Evolutionary conservation across 2,329 filamentous ascomycete species (phyloP).

Genomic region (Pseudogymnoascus pannorum): DNA sequence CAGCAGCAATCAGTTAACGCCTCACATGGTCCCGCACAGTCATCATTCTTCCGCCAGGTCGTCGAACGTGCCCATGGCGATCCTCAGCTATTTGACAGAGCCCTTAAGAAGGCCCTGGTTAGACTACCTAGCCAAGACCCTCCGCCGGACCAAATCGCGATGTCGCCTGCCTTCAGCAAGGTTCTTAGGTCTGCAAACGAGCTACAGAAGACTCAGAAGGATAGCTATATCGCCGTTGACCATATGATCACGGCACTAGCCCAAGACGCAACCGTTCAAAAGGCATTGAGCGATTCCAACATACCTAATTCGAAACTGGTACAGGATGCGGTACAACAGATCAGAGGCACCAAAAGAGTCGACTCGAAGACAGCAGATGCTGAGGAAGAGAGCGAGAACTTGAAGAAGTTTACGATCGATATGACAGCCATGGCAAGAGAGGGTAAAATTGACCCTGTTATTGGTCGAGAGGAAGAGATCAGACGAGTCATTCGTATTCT

Average conservation of each 20-base stretch:
- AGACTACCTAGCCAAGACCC: constrained; percentile 91
- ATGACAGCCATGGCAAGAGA: constrained; percentile 95
- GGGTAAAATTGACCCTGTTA: constrained; percentile 96
- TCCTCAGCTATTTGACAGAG: constrained; percentile 76
- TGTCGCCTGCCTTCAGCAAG: constrained; percentile 74
- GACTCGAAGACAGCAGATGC: constrained; percentile 94
- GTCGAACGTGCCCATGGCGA: constrained; percentile 92
- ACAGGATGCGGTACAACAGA: constrained; percentile 82
- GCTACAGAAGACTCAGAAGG: constrained; percentile 94
- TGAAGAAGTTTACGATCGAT: constrained; percentile 97
- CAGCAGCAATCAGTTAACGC: constrained; percentile 62
- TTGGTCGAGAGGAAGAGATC: constrained; percentile 94
- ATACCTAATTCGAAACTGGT: constrained; percentile 86
- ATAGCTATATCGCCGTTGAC: constrained; percentile 88
- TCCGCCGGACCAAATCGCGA: constrained; percentile 78
- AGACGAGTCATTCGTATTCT: constrained; percentile 85
- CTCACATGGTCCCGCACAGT: constrained; percentile 50
- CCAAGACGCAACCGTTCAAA: constrained; percentile 70
- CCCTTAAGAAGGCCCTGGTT: constrained; percentile 86
- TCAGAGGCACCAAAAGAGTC: constrained; percentile 85
- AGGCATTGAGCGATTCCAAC: constrained; percentile 74
- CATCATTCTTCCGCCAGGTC: constrained; percentile 89
- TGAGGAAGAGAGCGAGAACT: constrained; percentile 87
- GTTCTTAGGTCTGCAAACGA: constrained; percentile 80
- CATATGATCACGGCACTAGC: constrained; percentile 82